Evolutionary conservation across 805 yeast species (phyloP), one percentile per base, ranked within the genome.

Genomic region (Saccharomycopsis microspora): DNA sequence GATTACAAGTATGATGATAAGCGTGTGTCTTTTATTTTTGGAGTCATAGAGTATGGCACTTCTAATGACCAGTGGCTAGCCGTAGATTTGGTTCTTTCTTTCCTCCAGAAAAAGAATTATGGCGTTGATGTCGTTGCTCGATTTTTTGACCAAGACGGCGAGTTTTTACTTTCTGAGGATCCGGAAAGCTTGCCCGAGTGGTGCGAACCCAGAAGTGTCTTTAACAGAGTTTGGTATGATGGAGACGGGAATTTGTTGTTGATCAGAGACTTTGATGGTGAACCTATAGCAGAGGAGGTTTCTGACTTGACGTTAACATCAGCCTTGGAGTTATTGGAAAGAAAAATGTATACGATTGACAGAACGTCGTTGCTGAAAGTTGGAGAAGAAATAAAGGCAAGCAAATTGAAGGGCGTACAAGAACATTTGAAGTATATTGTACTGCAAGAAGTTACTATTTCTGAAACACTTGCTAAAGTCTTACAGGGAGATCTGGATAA

Each of bases 141-240:
- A 38, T 51, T 66, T 2, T 63, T 66, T 50, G 85, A 79, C 55
- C 67, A 70, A 1, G 82, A 75, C 42, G 76, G 80, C 5, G 86
- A 81, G 49, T 71, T 74, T 42, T 44, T 79, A 6, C 57, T 80
- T 41, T 67, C 74, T 5, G 80, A 76, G 51, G 68, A 72, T 1
- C 64, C 71, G 36, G 72, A 76, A 3, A 48, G 53, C 1, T 49
- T 77, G 2, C 78, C 80, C 0, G 62, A 63, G 4, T 74, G 78
- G 73, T 55, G 74, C 6, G 65, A 62, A 5, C 77, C 77, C 1
- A 66, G 62, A 19, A 66, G 62, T 45, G 69, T 80, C 0, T 56
- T 61, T 10, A 76, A 78, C 56, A 61, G 85, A 48, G 59, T 72
- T 2, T 78, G 84, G 84, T 52, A 76, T 5, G 67, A 71, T 46